A percentile compares a stretch with the other conserved stretches of the same genome.
Conservation (phyloP, 2,329 filamentous ascomycete species). For the Cadophora luteo-olivacea region DNA sequence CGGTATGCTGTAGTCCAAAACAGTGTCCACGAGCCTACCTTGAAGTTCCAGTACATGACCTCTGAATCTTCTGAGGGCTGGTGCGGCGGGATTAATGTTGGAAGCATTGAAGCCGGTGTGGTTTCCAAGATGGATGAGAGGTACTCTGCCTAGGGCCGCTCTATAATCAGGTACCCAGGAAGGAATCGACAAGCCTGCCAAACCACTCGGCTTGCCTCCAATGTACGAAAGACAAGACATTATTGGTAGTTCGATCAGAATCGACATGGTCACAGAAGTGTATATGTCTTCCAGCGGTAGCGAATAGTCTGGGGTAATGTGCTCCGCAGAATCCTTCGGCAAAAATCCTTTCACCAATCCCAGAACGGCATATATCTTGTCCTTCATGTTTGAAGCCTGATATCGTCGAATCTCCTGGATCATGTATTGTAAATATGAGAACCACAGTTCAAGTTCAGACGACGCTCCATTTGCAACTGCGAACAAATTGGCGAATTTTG, state of each 20-base stretch:
- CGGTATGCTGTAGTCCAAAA: background rate
- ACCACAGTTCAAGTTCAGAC: background rate
- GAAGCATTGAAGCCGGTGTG: conserved; percentile 2
- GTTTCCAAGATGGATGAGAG: conserved; percentile 2
- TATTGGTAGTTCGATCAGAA: background rate
- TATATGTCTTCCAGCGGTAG: background rate
- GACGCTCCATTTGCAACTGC: background rate
- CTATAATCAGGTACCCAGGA: conserved; percentile 8
- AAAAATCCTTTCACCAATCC: background rate
- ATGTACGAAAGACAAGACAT: conserved; percentile 2
- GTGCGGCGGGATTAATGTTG: background rate
- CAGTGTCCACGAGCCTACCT: conserved; percentile 1
- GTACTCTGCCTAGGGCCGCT: background rate
- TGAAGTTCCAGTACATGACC: background rate
- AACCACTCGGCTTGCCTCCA: background rate
- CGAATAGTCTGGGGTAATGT: conserved; percentile 1
- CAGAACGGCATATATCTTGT: conserved; percentile 7
- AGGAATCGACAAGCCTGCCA: background rate
- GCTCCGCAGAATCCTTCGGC: background rate
- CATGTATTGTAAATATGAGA: conserved; percentile 5
- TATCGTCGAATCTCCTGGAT: conserved; percentile 4
- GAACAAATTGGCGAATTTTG: conserved; percentile 2
- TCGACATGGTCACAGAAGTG: conserved; percentile 11
- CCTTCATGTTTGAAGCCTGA: conserved; percentile 10
- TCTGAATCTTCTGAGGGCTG: background rate